Base-by-base conservation (phyloP, 179 eudicot genomes). In the Silene noctiflora region DNA sequence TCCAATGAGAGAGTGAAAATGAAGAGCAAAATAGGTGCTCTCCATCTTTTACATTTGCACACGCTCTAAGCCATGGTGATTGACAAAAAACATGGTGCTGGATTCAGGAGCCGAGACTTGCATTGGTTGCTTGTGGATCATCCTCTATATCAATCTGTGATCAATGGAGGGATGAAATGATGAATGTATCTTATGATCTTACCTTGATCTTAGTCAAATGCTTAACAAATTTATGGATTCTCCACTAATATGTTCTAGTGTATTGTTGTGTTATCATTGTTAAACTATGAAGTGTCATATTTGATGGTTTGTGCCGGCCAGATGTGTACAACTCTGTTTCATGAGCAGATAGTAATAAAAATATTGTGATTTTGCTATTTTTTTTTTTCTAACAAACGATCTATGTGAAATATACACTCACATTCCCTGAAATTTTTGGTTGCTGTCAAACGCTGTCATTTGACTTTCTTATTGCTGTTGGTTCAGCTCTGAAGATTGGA, bases 401-500 rank as follows among this genome's bases (percentile, higher is more conserved):
- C 1, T 8, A 46, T 19, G 21, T 39, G 25, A 29, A 10, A 10
- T 11, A 48, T 44, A n/a, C 21, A 8, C 25, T 19, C 55, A 3
- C 74, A 25, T 31, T 71, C 9, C 65, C 51, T 35, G 6, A 20
- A 6, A 13, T 71, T 19, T 11, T 3, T 70, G 14, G n/a, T 63
- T 51, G 58, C 6, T 4, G 51, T 42, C 29, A 22, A 66, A 31
- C 22, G 21, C 31, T 73, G 67, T 66, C n/a, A 27, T 65, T 51
- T 78, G 81, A 73, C 60, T 78, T 66, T 10, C 11, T 73, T 22
- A 17, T 39, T 66, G 65, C 46, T 62, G 75, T 73, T 73, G 31
- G 20, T 73, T 73, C 77, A 78, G 81, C 31, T 66, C 81, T 25
- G 11, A 73, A 73, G 77, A 78, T 78, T 78, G 81, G 81, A 78